Evolutionary conservation across 257 asterid species (phyloP).

Genomic region (Solanum pimpinellifolium): DNA sequence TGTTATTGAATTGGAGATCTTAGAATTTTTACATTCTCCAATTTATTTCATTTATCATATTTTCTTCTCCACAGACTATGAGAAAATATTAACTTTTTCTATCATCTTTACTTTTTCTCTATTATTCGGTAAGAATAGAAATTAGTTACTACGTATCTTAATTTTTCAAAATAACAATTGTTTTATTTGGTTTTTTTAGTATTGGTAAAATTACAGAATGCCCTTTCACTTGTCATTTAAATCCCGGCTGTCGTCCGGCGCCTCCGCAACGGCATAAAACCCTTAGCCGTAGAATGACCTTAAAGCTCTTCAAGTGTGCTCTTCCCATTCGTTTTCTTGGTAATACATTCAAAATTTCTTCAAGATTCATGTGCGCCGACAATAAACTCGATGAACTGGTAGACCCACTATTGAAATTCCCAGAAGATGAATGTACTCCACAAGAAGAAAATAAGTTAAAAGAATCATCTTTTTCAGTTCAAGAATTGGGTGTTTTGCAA

Average conservation of each 20-base stretch:
- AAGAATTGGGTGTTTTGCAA: constrained; percentile 39
- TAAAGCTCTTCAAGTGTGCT: neutral
- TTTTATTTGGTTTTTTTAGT: neutral
- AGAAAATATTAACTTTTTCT: neutral
- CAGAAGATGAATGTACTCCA: constrained; percentile 7
- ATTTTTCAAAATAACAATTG: neutral
- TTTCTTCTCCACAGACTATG: neutral
- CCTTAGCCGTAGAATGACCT: neutral
- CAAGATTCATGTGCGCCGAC: constrained; percentile 27
- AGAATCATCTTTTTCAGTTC: constrained; percentile 22
- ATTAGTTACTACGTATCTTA: neutral
- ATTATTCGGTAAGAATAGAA: neutral
- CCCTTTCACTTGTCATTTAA: neutral
- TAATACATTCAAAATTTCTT: constrained; percentile 14
- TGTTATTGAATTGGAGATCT: neutral
- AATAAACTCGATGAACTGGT: constrained; percentile 19
- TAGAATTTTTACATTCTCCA: neutral
- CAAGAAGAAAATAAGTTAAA: constrained; percentile 5
- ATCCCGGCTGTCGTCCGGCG: neutral
- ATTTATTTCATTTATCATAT: neutral
- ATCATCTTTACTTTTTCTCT: neutral
- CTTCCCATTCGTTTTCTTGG: neutral
- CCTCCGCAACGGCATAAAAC: neutral
- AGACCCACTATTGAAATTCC: constrained; percentile 9
- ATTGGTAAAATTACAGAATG: neutral